Evolutionary conservation across 176 grass and related monocot genomes (phyloP), one percentile per base, ranked within the genome.

Genomic region (Melocanna baccifera): DNA sequence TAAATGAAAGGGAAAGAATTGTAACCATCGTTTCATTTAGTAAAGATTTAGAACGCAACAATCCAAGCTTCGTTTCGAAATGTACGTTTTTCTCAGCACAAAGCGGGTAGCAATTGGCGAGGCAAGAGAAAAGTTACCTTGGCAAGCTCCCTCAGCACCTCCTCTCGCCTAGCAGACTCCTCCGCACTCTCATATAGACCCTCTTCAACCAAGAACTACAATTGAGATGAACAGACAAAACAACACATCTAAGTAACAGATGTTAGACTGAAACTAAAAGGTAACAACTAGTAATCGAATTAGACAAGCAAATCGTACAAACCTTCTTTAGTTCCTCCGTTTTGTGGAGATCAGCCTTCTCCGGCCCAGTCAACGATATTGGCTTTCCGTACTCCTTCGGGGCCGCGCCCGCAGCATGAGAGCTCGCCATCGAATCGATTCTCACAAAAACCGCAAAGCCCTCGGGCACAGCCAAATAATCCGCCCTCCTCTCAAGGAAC

Each of bases 91-190:
- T 20, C 40, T 12, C 7, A 11, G n/a, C 25, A 59, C n/a, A 59
- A 59, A 25, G n/a, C 9, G 4, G 3, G n/a, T 10, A 26, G 10
- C 57, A 61, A 12, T 61, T 61, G 25, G 20, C 3, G 19, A 12
- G 14, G 53, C 3, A 43, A 41, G 7, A 48, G 4, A 74, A 53
- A 7, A 80, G 30, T 11, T 65, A 99, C 96, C 91, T 85, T 90
- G 61, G 89, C 93, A 59, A 99, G 92, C 86, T 99, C 85, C 40
- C 48, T 40, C 69, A 99, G 75, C 53, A 99, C 93, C 70, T 96
- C 88, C 46, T 77, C 88, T 62, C 93, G 84, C 86, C 85, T 94
- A 37, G 67, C 85, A 8, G 90, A 81, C 79, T 96, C 96, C 9
- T 96, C 86, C 1, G 51, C 23, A 13, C 74, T 94, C 77, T 92